Conservation (phyloP, 148 eudicot species). For the Heliosperma pusillum region DNA sequence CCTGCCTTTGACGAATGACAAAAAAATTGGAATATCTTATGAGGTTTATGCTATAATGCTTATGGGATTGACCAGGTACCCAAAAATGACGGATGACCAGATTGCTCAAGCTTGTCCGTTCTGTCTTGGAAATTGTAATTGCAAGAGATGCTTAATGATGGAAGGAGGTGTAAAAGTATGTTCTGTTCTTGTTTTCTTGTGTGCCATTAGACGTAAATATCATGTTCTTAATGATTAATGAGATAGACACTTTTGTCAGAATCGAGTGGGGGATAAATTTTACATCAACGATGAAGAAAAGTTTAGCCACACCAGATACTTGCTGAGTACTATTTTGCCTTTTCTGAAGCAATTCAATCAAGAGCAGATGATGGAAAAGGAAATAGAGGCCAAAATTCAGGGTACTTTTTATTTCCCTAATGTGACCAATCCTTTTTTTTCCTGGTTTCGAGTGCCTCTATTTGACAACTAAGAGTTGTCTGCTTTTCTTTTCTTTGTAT, state of each 20-base stretch:
- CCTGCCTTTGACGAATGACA: not conserved
- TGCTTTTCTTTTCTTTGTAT: not conserved
- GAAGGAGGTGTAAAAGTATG: conserved; percentile 23
- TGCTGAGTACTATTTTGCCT: conserved; percentile 37
- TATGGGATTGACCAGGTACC: conserved; percentile 41
- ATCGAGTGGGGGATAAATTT: not conserved
- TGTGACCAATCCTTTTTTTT: not conserved
- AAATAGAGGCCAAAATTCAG: conserved; percentile 53
- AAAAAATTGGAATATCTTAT: not conserved
- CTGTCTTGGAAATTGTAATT: conserved; percentile 58
- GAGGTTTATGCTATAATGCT: not conserved
- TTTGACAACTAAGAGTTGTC: not conserved
- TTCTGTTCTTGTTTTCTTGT: not conserved
- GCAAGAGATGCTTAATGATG: conserved; percentile 52
- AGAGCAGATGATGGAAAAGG: conserved; percentile 51
- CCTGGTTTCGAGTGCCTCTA: not conserved
- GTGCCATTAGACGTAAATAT: not conserved
- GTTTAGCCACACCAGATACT: conserved; percentile 25
- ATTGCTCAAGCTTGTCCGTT: conserved; percentile 46
- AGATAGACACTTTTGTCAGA: not conserved
- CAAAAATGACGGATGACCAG: conserved; percentile 41
- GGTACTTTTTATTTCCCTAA: conserved; percentile 28
- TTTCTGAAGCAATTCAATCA: conserved; percentile 41
- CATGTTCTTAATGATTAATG: not conserved
- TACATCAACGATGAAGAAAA: conserved; percentile 22